phyloP scores from a whole-genome alignment of 371 early-diverging fungal species.

The Rhizopus delemar region DNA sequence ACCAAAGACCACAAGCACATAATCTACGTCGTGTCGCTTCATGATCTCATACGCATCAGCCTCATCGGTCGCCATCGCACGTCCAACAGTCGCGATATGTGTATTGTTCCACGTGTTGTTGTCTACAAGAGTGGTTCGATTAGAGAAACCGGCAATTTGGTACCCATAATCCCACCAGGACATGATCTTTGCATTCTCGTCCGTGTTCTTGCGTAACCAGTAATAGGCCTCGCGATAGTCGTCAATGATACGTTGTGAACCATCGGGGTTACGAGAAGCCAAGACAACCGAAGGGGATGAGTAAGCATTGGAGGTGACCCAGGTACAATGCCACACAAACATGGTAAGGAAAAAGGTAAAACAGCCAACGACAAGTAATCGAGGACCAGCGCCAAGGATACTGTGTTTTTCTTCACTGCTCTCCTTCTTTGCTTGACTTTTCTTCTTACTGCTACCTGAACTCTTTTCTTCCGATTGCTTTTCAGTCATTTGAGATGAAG shows the following conservation, averaged over 20 bases:
- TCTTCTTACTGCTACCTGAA: constrained; percentile 15
- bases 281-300: constrained; percentile 98
- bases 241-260: constrained; percentile 93
- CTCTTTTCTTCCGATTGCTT: constrained; percentile 10
- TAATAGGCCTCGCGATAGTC: constrained; percentile 99
- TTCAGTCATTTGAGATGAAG: constrained; percentile 1
- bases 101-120: constrained; percentile 99
- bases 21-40: constrained; percentile 91
- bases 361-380: constrained; percentile 54
- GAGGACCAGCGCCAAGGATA: constrained; percentile 46
- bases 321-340: constrained; percentile 97
- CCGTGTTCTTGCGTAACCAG: constrained; percentile 97
- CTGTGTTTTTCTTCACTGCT: constrained; percentile 30
- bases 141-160: constrained; percentile 99
- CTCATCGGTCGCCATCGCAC: constrained; percentile 90
- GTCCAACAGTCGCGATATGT: constrained; percentile 98
- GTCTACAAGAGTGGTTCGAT: constrained; percentile 96
- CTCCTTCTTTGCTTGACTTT: constrained; percentile 19
- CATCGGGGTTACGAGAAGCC: constrained; percentile 83
- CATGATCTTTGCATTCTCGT: constrained; percentile 90
- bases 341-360: constrained; percentile 69
- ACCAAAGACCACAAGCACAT: constrained; percentile 96
- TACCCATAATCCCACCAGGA: constrained; percentile 99
- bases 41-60: constrained; percentile 89
- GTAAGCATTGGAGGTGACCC: constrained; percentile 97